Evolutionary conservation across 202 grass and related monocot genomes (phyloP), one percentile per base, ranked within the genome.

Genomic region (Carex sylvatica): DNA sequence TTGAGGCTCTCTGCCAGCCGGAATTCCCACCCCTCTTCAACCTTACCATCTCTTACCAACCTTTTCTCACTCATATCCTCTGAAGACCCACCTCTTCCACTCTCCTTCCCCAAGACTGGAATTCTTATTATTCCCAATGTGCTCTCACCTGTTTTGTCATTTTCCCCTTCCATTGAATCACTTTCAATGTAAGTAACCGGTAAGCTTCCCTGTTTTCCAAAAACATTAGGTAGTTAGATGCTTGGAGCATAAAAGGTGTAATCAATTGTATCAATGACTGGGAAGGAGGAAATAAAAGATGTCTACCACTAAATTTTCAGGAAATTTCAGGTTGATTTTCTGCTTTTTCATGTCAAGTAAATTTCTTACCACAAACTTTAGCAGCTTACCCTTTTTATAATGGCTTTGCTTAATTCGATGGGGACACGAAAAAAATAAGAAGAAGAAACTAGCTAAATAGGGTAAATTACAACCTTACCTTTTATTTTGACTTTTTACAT

Each of bases 1-100:
- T 99, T 99, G 59, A 99, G 91, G 79, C 89, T 93, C 91, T 99
- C 91, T 73, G 92, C 91, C 87, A 99, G 90, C 65, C 92, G 96
- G 85, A 98, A 93, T 79, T 99, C 92, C 96, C 96, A 99, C 40
- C 86, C 83, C 70, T 99, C 92, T 30, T 95, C 96, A 6, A 74
- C 80, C 78, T 95, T 98, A 44, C 77, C 77, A 56, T 95, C 96
- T 87, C 92, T 91, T 61, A 89, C 67, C 52, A 90, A 83, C 86
- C 86, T 95, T 83, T 89, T 88, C 83, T 98, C 96, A 76, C 54
- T 89, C 74, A 98, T 89, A 54, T 93, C 96, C 9, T 80, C 82
- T 79, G 82, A 87, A 15, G 72, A 76, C 51, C 87, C 86, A 63
- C 77, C 35, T 86, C 65, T 83, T 9, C 42, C 70, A 86, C 55